Percentiles rank a stretch among this genome's conserved stretches.
Conservation (phyloP, 1,284 basidiomycete genomes). For the Sanghuangporus weigelae region DNA sequence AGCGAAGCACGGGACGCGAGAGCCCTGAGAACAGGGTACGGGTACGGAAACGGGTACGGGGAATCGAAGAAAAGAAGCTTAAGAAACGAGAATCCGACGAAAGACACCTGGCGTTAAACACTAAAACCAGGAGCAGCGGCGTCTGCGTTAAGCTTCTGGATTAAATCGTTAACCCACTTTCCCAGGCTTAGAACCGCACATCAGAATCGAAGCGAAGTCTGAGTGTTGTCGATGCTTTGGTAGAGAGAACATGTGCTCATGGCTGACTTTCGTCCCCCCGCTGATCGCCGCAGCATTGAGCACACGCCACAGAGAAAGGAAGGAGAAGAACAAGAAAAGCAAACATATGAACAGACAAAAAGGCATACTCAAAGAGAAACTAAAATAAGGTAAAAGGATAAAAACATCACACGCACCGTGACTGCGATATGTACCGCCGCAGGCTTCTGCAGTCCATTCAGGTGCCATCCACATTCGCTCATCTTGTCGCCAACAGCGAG, state of each 20-base stretch:
- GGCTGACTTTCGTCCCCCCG: background rate
- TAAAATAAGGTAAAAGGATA: background rate
- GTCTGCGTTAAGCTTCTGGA: no score
- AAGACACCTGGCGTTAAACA: no score
- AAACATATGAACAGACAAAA: background rate
- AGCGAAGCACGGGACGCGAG: conserved; percentile 1
- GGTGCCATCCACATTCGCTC: conserved; percentile 82
- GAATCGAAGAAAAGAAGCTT: no score
- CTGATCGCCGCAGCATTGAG: background rate
- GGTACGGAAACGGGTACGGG: background rate
- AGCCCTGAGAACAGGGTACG: background rate
- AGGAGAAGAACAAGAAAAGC: background rate
- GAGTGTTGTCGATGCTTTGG: no score
- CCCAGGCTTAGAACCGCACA: no score
- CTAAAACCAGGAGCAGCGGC: no score
- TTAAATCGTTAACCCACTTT: no score
- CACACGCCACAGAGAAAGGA: background rate
- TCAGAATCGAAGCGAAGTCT: no score
- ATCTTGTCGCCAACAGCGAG: conserved; percentile 90
- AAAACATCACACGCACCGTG: conserved; percentile 55
- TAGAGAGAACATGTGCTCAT: background rate
- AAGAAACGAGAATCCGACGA: no score
- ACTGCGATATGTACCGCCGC: conserved; percentile 91
- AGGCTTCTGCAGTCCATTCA: conserved; percentile 80
- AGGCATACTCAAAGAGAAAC: background rate